phyloP scores from a whole-genome alignment of 345 rosid species.

The Barbarea vulgaris region DNA sequence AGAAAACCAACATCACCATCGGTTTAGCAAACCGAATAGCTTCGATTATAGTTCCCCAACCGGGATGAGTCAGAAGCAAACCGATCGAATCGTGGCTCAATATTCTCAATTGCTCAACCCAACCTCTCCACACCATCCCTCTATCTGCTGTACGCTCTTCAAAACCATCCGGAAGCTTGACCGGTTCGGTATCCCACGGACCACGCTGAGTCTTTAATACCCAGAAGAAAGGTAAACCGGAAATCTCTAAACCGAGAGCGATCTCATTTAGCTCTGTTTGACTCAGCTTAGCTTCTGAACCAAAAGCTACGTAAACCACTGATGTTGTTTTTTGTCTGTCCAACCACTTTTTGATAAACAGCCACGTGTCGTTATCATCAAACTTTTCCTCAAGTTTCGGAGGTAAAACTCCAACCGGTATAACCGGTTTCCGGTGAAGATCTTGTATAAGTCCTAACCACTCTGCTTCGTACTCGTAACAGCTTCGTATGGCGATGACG shows the following conservation, averaged over 20 bases:
- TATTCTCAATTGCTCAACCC: constrained; percentile 52
- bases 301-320: constrained; percentile 47
- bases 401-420: constrained; percentile 57
- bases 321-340: constrained; percentile 25
- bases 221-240: constrained; percentile 51
- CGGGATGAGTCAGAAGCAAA: constrained; percentile 43
- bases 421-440: constrained; percentile 42
- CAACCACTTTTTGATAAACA: constrained; percentile 41
- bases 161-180: constrained; percentile 43
- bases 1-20: constrained; percentile 24
- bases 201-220: constrained; percentile 36
- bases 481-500: constrained; percentile 46
- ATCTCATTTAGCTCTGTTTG: constrained; percentile 40
- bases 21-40: constrained; percentile 37
- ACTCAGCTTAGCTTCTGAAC: constrained; percentile 47
- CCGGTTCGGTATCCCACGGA: constrained; percentile 27
- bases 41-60: constrained; percentile 44
- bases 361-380: constrained; percentile 35
- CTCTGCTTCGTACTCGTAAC: constrained; percentile 53
- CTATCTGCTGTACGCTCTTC: constrained; percentile 37
- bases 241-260: constrained; percentile 47
- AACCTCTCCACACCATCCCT: constrained; percentile 45
- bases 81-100: constrained; percentile 47
- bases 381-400: constrained; percentile 11
- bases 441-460: constrained; percentile 45